Conservation (phyloP, 257 asterid genomes). For the Nicotiana tabacum region DNA sequence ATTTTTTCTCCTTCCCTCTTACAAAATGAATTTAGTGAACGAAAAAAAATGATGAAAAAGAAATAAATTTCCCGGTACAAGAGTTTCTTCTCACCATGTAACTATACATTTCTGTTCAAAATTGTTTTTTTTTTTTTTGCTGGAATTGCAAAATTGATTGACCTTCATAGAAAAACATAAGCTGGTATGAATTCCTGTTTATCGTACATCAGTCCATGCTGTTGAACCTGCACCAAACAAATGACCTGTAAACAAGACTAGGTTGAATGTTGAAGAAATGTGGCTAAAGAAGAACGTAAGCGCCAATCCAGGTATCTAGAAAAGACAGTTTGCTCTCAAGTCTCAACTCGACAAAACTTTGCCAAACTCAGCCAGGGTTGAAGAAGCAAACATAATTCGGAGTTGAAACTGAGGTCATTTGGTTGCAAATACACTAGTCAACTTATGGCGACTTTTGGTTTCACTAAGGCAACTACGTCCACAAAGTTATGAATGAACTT, state of each 20-base stretch:
- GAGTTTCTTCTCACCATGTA: neutral
- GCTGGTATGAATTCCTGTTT: neutral
- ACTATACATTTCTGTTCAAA: conserved; percentile 13
- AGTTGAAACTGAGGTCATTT: too few species aligned
- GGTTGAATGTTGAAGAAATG: too few species aligned
- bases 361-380: too few species aligned
- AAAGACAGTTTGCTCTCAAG: too few species aligned
- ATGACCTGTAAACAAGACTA: too few species aligned
- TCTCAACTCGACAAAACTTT: too few species aligned
- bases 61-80: neutral
- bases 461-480: neutral
- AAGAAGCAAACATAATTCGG: too few species aligned
- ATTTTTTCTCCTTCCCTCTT: neutral
- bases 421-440: too few species aligned
- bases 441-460: neutral
- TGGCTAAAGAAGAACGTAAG: too few species aligned
- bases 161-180: neutral
- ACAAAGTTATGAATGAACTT: neutral
- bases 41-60: neutral
- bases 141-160: conserved; percentile 5
- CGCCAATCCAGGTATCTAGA: too few species aligned
- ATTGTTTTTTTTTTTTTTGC: neutral
- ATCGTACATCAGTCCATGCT: neutral
- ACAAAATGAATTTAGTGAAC: neutral
- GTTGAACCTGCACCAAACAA: conserved; percentile 1